A percentile compares a stretch with the other conserved stretches of the same genome.
Evolutionary conservation across 2,329 filamentous ascomycete species (phyloP).

Genomic region (Raffaelea albimanens): DNA sequence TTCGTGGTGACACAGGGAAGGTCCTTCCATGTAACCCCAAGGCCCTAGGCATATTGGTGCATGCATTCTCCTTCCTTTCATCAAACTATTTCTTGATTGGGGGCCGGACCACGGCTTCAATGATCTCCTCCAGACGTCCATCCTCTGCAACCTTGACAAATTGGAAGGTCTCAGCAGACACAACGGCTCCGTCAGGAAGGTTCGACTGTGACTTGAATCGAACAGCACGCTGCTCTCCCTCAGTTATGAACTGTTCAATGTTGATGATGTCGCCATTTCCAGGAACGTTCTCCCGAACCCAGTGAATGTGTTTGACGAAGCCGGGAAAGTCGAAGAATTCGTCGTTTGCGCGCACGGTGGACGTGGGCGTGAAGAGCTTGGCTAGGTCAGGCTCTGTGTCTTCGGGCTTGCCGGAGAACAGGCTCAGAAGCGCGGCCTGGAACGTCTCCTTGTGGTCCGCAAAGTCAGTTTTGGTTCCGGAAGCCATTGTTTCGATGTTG

Average conservation of each 20-base stretch:
- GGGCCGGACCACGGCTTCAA: conserved; percentile 1
- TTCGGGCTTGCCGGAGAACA: conserved; percentile 8
- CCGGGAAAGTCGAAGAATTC: neutral
- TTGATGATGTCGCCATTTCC: neutral
- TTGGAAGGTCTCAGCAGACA: conserved; percentile 7
- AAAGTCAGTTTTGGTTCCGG: conserved; percentile 2
- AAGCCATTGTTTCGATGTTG: too few species aligned
- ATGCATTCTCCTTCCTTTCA: too few species aligned
- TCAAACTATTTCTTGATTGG: too few species aligned
- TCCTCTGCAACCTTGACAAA: conserved; percentile 8
- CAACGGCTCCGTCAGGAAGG: conserved; percentile 2
- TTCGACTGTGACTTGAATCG: conserved; percentile 4
- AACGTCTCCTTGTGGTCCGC: conserved; percentile 8
- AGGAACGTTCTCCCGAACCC: conserved; percentile 7
- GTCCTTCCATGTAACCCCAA: too few species aligned
- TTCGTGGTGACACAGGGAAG: too few species aligned
- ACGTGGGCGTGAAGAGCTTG: conserved; percentile 2
- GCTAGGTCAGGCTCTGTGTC: conserved; percentile 7
- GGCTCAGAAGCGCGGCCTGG: conserved; percentile 4
- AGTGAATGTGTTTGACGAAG: conserved; percentile 9
- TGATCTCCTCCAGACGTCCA: conserved; percentile 7
- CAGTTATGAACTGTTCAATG: conserved; percentile 3
- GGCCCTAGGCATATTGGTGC: too few species aligned
- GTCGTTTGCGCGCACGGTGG: neutral
- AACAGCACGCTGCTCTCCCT: conserved; percentile 7